Evolutionary conservation across 1,284 basidiomycete species (phyloP).

Genomic region (Tylopilus sp.): DNA sequence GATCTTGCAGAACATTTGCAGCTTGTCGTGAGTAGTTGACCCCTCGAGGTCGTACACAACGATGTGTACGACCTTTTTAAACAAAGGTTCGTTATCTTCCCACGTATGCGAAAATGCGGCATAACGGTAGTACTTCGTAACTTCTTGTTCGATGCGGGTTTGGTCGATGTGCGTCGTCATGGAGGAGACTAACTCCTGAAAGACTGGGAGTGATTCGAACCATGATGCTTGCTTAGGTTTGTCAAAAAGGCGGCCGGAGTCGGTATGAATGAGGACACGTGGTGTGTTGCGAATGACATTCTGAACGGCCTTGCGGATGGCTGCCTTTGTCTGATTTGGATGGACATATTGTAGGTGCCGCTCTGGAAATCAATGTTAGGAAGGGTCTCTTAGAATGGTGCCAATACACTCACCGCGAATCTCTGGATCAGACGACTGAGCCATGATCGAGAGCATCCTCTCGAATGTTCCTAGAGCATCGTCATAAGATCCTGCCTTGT

Average conservation of each 20-base stretch:
- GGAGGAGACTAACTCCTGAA: constrained; percentile 5
- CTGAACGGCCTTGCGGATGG: background rate
- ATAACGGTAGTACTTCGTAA: constrained; percentile 7
- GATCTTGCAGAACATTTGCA: constrained; percentile 7
- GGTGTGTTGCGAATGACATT: background rate
- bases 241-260: background rate
- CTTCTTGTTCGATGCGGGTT: background rate
- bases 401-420: background rate
- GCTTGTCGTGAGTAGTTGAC: constrained; percentile 11
- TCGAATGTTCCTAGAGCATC: constrained; percentile 2
- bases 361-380: background rate
- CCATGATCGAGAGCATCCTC: constrained; percentile 2
- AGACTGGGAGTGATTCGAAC: constrained; percentile 3
- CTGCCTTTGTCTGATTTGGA: background rate
- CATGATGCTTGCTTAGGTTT: background rate
- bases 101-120: constrained; percentile 15
- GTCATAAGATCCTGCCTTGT: background rate
- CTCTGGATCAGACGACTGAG: constrained; percentile 1
- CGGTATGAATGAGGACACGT: constrained; percentile 9
- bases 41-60: constrained; percentile 9
- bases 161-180: constrained; percentile 7
- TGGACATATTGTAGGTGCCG: background rate
- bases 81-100: constrained; percentile 10
- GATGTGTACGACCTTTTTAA: background rate
- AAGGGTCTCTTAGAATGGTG: too few relatives aligned